Base-by-base conservation (phyloP, 306 rosid species). In the Pyrus communis region DNA sequence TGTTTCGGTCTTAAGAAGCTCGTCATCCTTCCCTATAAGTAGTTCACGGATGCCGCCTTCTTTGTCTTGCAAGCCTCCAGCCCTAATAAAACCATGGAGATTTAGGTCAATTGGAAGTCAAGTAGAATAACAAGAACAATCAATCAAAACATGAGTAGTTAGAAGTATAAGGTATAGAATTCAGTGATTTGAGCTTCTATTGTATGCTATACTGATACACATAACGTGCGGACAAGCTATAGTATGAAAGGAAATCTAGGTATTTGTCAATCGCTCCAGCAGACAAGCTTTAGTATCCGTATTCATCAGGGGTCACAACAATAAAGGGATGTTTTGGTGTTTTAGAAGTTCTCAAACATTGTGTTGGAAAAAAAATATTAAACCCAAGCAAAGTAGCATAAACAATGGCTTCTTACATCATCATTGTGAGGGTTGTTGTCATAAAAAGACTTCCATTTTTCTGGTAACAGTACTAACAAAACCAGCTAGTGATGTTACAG, bases 1-100 rank as follows among this genome's bases (percentile, higher is more conserved):
- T n/a, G 92, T 92, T 40, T 90, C 97, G 0, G 93, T 88, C 81
- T 86, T 81, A n/a, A 95, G 96, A 82, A 95, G 97, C 82, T 90
- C 97, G 12, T 95, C 99, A 71, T 95, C 93, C 87, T 92, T 95
- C 69, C 99, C 97, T 2, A 89, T 69, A 14, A 95, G 76, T 40
- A 95, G 86, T 77, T 95, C 99, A 63, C 97, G 86, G 43, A 82
- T 12, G 45, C 97, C 97, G 10, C 99, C 97, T 7, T 89, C 96
- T 83, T 88, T 95, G 58, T 95, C 99, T 74, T 86, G 86, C 89
- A 95, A 81, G 79, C 97, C 97, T 76, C 99, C 99, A 17, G 99
- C 93, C 88, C 99, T 95, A 82, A 49, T 45, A 81, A 23, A 80
- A 35, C 72, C 83, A 57, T 27, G 40, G 22, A 70, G 61, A 8